Evolutionary conservation across 2,329 filamentous ascomycete genomes (phyloP), one percentile per base, ranked within the genome.

Genomic region (Scopulariopsis brevicaulis): DNA sequence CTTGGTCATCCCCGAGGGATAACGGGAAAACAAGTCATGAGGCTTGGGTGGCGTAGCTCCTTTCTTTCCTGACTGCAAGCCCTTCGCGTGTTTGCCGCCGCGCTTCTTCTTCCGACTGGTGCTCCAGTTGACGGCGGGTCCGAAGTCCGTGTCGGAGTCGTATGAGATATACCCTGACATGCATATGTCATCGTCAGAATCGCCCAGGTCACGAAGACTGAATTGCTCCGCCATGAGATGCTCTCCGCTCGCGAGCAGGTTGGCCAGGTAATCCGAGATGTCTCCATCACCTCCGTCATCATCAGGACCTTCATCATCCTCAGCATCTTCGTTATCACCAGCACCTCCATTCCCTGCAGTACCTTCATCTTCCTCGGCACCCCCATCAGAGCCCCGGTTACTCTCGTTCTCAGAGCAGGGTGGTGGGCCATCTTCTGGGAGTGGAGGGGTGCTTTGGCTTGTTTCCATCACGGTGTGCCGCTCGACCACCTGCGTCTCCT

Each of bases 1-100:
- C 62, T 90, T 76, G 32, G 76, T 80, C 73, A 96, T 87, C 48
- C 90, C 89, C 43, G 81, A 75, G 1, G 79, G 78, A 66, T 95
- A 95, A 64, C 90, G 94, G 60, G 79, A 72, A 61, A 82, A 82
- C 55, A 92, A 71, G 65, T 87, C 80, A 14, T 82, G 72, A 0
- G 76, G 28, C n/a, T 53, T 53, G 8, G 46, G 20, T 40, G 18
- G 25, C 43, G 50, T 32, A 15, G 14, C 5, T 10, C 25, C 51
- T 10, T 53, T 53, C 51, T 53, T 34, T 24, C 22, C 5, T 4
- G n/a, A 20, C 5, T 22, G 18, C 46, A 11, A 18, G 10, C 24
- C 25, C 24, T 32, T 53, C n/a, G 14, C 15, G 24, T 8, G 25
- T 14, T 53, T 28, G 15, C 24, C 43, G 28, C 35, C 35, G 18